Conservation (phyloP, 352 stramenopile genomes). For the Globisporangium carolinianum region DNA sequence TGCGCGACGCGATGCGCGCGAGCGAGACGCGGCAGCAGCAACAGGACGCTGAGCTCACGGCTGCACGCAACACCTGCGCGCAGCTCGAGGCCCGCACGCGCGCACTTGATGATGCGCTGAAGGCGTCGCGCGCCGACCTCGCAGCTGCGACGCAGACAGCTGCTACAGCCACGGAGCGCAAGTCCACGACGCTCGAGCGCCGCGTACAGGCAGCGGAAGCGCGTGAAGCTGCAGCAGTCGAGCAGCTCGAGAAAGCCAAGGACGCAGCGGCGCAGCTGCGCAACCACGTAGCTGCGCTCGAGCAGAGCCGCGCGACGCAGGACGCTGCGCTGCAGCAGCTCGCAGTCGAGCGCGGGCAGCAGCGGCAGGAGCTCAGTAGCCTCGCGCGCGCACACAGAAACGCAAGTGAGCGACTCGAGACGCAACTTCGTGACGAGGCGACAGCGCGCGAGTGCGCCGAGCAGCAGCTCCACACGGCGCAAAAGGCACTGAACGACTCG, state of each 20-base stretch:
- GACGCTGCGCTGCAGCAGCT: slow-evolving; percentile 10
- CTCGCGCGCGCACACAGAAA: slow-evolving; percentile 66
- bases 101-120: slow-evolving; percentile 26
- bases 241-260: slow-evolving; percentile 2
- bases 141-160: neutral
- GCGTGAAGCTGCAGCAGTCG: neutral
- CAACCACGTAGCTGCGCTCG: slow-evolving; percentile 21
- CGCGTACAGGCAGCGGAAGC: neutral
- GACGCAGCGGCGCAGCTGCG: slow-evolving; percentile 9
- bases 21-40: slow-evolving; percentile 19
- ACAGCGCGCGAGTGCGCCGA: slow-evolving; percentile 21
- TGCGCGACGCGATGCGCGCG: slow-evolving; percentile 15
- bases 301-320: slow-evolving; percentile 4
- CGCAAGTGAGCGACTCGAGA: slow-evolving; percentile 39
- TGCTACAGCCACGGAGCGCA: slow-evolving; percentile 16
- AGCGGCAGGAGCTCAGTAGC: slow-evolving; percentile 57
- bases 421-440: slow-evolving; percentile 26
- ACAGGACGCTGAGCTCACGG: slow-evolving; percentile 23
- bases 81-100: slow-evolving; percentile 23
- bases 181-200: neutral
- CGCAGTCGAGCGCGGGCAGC: slow-evolving; percentile 30
- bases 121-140: slow-evolving; percentile 15
- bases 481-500: slow-evolving; percentile 18
- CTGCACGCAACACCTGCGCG: slow-evolving; percentile 21
- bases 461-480: slow-evolving; percentile 6